Conservation (phyloP, 352 stramenopile genomes). For the Pseudoperonospora humuli region DNA sequence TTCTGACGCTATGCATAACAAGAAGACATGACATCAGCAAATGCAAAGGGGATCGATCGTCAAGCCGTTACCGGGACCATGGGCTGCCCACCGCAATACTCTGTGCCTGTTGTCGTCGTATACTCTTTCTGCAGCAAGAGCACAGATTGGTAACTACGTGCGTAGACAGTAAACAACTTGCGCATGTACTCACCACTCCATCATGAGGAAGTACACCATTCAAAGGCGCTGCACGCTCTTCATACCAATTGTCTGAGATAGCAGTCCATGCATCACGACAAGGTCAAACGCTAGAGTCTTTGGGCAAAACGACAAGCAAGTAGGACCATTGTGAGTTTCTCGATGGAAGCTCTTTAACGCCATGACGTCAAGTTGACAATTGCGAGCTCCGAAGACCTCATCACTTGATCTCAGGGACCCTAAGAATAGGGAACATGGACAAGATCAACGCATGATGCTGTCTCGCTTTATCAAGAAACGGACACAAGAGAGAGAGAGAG, state of each 20-base stretch:
- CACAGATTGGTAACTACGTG: too few species aligned
- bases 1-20: conserved; percentile 24
- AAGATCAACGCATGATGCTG: conserved; percentile 2
- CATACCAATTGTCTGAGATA: conserved; percentile 84
- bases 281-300: too few species aligned
- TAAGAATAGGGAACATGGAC: conserved; percentile 15
- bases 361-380: conserved; percentile 25
- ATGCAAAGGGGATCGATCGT: too few species aligned
- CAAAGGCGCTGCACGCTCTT: conserved; percentile 54
- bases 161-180: too few species aligned
- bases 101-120: conserved; percentile 38
- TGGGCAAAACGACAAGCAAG: background rate
- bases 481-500: conserved; percentile 14
- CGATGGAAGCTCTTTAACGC: conserved; percentile 76
- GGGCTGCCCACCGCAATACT: conserved; percentile 39
- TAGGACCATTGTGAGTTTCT: conserved; percentile 74
- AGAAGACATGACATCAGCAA: conserved; percentile 2
- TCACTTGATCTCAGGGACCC: conserved; percentile 11
- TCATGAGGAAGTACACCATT: conserved; percentile 63
- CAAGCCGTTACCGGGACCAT: conserved; percentile 29
- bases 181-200: too few species aligned
- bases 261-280: too few species aligned
- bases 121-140: conserved; percentile 58
- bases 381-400: background rate
- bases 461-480: conserved; percentile 20